Evolutionary conservation across 202 grass and related monocot species (phyloP).

Genomic region (Miscanthus sacchariflorus): DNA sequence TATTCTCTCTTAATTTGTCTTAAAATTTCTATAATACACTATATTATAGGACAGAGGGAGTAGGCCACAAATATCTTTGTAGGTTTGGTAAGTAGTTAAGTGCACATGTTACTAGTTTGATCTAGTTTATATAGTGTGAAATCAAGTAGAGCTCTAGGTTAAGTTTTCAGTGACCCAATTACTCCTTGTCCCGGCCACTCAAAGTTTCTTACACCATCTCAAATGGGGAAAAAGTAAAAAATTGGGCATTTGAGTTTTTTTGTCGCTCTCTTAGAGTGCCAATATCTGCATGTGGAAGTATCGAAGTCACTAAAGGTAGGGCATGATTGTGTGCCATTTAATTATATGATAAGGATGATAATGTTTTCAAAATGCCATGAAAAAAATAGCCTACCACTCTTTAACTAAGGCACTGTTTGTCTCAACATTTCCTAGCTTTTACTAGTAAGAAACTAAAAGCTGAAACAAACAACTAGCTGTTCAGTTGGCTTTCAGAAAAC

Average conservation of each 20-base stretch:
- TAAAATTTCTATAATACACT: too few species aligned
- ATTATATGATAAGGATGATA: background rate
- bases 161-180: background rate
- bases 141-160: too few species aligned
- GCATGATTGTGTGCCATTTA: too few species aligned
- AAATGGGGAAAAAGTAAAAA: background rate
- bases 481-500: background rate
- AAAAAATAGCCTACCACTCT: too few species aligned
- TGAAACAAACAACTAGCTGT: background rate
- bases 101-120: background rate
- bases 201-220: background rate
- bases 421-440: background rate
- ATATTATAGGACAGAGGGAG: too few species aligned
- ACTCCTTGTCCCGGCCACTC: background rate
- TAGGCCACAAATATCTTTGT: background rate
- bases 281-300: too few species aligned
- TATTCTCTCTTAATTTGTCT: too few species aligned
- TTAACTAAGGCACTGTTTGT: background rate
- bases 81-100: background rate
- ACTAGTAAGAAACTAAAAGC: too few species aligned
- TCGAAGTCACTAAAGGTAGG: too few species aligned
- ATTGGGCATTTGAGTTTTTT: background rate
- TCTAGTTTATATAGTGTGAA: background rate
- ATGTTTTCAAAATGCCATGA: background rate
- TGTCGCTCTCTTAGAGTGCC: background rate